Base-by-base conservation (phyloP, 768 basidiomycete genomes). In the Hericium coralloides region DNA sequence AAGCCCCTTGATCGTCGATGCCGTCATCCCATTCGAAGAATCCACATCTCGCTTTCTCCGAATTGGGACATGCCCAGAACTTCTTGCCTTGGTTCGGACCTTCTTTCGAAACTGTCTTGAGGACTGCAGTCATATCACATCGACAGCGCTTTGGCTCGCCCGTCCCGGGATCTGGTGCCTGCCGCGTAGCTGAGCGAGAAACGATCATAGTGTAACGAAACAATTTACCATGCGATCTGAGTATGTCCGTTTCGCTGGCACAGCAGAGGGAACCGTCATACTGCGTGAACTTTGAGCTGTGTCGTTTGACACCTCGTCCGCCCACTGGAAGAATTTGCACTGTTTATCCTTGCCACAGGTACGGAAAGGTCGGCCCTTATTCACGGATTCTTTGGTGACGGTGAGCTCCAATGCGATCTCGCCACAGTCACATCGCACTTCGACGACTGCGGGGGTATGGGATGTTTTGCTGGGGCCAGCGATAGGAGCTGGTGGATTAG, bases 51-150 rank as follows among this genome's bases (percentile, higher is more conserved):
- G 49, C 49, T 36, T 50, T 20, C 23, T 50, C 23, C 23, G 49
- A 25, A 23, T 25, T 50, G 49, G 23, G 22, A 25, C 49, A 50
- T 12, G 49, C 26, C 49, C 49, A 50, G 49, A 25, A 50, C 23
- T 50, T 50, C 49, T 23, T 23, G 26, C 25, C 25, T 23, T 50
- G 49, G 22, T 23, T 50, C 15, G 63, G 63, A 20, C 22, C 63
- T 26, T 49, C 63, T 15, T 52, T 50, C 47, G 14, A 23, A 17
- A 60, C 60, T 41, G 55, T 53, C 49, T 49, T 56, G 45, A 50
- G 20, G 20, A 50, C 49, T 22, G 49, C 23, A 23, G 49, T 50
- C 26, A 50, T 17, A 23, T 50, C 23, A 9, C 49, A 50, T 45
- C 43, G n/a, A 26, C 22, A 50, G 49, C 49, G 26, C 17, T 25